phyloP scores from a whole-genome alignment of 2,329 filamentous ascomycete species.

The Aspergillus texensis region DNA sequence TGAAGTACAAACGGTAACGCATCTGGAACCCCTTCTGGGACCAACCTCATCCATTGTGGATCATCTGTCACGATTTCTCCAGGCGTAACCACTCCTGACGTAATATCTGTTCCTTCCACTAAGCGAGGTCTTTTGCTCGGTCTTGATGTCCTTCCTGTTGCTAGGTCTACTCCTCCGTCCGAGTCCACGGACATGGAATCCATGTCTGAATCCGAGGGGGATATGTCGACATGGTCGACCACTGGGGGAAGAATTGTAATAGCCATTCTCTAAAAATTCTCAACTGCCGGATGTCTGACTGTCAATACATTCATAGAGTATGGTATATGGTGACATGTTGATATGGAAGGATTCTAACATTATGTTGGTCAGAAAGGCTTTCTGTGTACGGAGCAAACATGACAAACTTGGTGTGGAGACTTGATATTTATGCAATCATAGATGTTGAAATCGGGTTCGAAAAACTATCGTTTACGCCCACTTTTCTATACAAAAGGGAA shows the following conservation, averaged over 20 bases:
- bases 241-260: conserved; percentile 62
- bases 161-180: conserved; percentile 43
- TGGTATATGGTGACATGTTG: neutral
- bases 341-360: neutral
- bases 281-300: neutral
- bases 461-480: neutral
- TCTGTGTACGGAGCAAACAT: conserved; percentile 22
- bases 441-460: neutral
- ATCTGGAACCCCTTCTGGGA: conserved; percentile 33
- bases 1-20: neutral
- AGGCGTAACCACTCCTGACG: conserved; percentile 73
- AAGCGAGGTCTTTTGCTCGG: conserved; percentile 43
- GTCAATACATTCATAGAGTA: neutral
- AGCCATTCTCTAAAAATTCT: conserved; percentile 48
- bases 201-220: conserved; percentile 45
- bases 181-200: conserved; percentile 54
- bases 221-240: conserved; percentile 34
- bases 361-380: conserved; percentile 15
- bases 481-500: too few relatives aligned
- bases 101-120: conserved; percentile 26
- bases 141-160: conserved; percentile 31
- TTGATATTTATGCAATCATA: neutral
- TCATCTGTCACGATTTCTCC: conserved; percentile 87
- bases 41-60: conserved; percentile 85
- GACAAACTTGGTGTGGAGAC: conserved; percentile 18